These are phyloP conservation scores for Nicotiana noctiflora DNA, from an alignment of 257 asterid genomes.

Conservation along the genomic window DNA sequence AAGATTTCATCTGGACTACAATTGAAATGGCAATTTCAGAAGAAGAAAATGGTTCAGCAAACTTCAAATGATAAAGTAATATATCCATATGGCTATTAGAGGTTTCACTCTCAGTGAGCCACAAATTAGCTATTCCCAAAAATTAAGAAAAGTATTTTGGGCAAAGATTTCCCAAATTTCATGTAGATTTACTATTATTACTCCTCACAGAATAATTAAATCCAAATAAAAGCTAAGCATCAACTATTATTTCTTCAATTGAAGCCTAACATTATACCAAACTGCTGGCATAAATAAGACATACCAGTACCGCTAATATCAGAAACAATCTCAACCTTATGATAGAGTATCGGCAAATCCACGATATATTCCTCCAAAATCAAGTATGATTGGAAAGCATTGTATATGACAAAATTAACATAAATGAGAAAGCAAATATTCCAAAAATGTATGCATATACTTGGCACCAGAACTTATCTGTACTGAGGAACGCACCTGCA, in stretches of 20 bases:
- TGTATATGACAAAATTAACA: neutral
- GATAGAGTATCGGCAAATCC: neutral
- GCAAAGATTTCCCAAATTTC: neutral
- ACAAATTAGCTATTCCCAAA: neutral
- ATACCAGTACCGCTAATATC: neutral
- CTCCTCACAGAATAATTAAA: neutral
- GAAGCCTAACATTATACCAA: neutral
- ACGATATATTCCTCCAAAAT: neutral
- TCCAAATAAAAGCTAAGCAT: neutral
- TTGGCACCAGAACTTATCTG: neutral
- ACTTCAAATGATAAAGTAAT: neutral
- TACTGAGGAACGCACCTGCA: constrained; percentile 49
- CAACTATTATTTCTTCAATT: neutral
- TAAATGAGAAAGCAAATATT: neutral
- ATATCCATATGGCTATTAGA: neutral
- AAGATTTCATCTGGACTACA: neutral
- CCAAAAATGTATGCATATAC: neutral
- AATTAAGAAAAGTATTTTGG: neutral
- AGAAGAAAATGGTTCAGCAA: neutral
- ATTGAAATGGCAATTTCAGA: neutral
- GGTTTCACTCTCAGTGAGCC: neutral
- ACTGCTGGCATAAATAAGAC: neutral
- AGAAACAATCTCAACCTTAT: neutral
- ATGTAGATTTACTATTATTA: neutral
- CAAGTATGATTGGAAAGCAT: neutral